phyloP scores from a whole-genome alignment of 805 yeast species.

The Candida cerambycidarum region DNA sequence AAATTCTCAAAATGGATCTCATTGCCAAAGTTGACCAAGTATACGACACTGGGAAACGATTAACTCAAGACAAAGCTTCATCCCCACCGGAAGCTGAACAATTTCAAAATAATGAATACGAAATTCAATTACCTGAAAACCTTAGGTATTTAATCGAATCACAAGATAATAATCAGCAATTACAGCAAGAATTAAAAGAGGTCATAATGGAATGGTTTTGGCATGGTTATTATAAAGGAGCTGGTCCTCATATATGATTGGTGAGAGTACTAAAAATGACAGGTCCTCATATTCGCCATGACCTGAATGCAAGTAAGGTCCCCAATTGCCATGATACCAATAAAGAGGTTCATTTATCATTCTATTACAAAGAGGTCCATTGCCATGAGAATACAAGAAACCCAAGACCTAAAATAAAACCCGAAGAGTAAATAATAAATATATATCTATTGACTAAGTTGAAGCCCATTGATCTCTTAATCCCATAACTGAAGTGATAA shows the following conservation, averaged over 20 bases:
- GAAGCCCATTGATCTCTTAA: conserved; percentile 68
- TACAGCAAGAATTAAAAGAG: conserved; percentile 25
- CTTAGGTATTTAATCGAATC: conserved; percentile 18
- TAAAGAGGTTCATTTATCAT: no score
- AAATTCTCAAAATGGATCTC: background rate
- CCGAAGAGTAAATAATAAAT: background rate
- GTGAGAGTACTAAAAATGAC: conserved; percentile 32
- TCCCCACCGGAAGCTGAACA: background rate
- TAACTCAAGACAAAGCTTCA: background rate
- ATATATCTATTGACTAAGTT: conserved; percentile 20
- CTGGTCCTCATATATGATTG: conserved; percentile 16
- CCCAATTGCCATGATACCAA: background rate
- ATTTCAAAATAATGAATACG: background rate
- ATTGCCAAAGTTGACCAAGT: background rate
- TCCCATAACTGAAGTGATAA: conserved; percentile 77
- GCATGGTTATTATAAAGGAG: conserved; percentile 33
- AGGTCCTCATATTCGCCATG: background rate
- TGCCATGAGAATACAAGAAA: no score
- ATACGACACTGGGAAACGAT: background rate
- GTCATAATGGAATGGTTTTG: conserved; percentile 31
- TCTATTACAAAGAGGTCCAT: no score
- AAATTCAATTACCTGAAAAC: conserved; percentile 1
- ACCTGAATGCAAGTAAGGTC: no score
- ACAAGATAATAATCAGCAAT: conserved; percentile 14
- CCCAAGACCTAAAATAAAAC: no score